These are phyloP conservation scores for Cichorium intybus DNA, from an alignment of 140 eudicot species.

Conservation along the genomic window DNA sequence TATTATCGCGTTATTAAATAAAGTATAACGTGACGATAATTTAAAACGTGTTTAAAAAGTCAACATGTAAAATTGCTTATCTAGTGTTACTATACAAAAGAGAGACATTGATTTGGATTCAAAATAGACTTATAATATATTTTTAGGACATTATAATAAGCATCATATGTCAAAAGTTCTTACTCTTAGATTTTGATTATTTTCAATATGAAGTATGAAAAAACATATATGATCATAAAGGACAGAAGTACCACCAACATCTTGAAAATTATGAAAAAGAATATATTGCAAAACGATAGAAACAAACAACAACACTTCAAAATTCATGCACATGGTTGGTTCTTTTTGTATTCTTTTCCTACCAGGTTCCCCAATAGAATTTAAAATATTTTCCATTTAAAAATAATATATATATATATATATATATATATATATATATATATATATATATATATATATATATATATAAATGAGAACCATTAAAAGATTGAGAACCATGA, in stretches of 20 bases:
- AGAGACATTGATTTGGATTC: too few species aligned
- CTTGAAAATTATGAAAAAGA: neutral
- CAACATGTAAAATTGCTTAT: too few species aligned
- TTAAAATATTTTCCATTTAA: neutral
- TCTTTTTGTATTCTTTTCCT: constrained; percentile 5
- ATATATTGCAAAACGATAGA: neutral
- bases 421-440: constrained; percentile 3
- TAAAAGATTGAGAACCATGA: too few species aligned
- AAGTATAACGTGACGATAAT: neutral
- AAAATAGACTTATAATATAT: neutral
- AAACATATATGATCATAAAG: neutral
- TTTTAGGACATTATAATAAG: neutral
- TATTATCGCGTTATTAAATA: too few species aligned
- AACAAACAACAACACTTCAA: constrained; percentile 5
- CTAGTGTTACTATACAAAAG: too few species aligned
- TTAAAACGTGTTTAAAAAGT: too few species aligned
- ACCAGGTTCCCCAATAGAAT: neutral
- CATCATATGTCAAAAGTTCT: neutral
- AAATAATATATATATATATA: neutral
- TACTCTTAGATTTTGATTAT: too few species aligned
- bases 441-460: neutral
- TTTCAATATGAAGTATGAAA: neutral
- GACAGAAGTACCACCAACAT: neutral
- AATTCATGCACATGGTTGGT: constrained; percentile 21
- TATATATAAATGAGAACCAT: neutral